Conservation (phyloP, 2,329 filamentous ascomycete species). For the Tolypocladium endophyticum region DNA sequence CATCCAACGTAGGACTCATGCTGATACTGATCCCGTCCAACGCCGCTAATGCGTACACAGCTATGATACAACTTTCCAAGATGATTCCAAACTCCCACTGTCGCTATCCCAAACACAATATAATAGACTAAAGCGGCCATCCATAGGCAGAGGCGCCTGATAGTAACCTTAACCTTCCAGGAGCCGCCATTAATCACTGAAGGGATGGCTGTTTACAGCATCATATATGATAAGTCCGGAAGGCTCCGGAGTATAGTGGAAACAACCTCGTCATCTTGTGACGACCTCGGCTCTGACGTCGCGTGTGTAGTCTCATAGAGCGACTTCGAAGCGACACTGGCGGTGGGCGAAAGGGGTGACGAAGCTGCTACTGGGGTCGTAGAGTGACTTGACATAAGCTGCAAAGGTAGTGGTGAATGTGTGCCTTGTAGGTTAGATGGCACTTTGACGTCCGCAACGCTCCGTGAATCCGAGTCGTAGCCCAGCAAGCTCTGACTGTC, state of each 20-base stretch:
- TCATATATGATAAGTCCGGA: constrained; percentile 36
- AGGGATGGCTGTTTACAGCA: constrained; percentile 16
- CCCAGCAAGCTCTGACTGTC: neutral
- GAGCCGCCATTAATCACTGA: neutral
- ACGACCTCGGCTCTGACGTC: neutral
- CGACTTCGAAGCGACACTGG: neutral
- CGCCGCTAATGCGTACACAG: neutral
- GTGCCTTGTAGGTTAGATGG: neutral
- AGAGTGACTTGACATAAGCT: no score
- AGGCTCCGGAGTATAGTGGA: constrained; percentile 24
- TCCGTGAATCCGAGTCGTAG: neutral
- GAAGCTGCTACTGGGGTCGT: neutral
- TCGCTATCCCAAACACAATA: neutral
- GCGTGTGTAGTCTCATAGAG: no score
- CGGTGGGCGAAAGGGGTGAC: neutral
- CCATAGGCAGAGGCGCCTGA: neutral
- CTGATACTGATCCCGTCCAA: neutral
- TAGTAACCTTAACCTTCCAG: no score
- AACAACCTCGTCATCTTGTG: constrained; percentile 20
- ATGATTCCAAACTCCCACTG: neutral
- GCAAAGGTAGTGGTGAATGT: neutral
- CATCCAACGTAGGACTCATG: neutral
- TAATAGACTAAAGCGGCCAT: neutral
- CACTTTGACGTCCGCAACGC: neutral
- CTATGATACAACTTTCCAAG: neutral